Percentiles rank a stretch among this genome's conserved stretches.
Evolutionary conservation across 805 yeast species (phyloP).

Genomic region (Candida insectorum): DNA sequence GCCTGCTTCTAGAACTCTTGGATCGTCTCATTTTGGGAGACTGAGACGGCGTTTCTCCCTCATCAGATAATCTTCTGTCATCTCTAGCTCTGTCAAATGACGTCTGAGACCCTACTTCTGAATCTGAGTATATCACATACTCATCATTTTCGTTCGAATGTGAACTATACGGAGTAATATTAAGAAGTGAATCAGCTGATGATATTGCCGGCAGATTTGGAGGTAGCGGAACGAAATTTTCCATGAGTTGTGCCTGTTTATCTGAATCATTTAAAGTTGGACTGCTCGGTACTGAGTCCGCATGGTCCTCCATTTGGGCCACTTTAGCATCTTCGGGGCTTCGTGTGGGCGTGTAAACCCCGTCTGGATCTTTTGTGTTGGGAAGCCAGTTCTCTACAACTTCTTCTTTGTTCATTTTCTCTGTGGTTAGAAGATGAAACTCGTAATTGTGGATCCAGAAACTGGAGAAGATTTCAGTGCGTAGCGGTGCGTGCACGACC

Average conservation of each 20-base stretch:
- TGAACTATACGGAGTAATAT: conserved; percentile 19
- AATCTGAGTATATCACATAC: conserved; percentile 31
- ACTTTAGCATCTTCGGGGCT: neutral
- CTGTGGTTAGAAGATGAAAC: no score
- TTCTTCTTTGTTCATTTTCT: conserved; percentile 7
- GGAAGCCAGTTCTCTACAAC: conserved; percentile 10
- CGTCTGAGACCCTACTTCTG: conserved; percentile 31
- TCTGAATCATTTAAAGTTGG: conserved; percentile 2
- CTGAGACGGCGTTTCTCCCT: conserved; percentile 5
- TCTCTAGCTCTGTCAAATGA: conserved; percentile 19
- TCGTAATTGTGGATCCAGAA: no score
- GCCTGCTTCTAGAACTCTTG: conserved; percentile 8
- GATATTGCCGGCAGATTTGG: conserved; percentile 21
- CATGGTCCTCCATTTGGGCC: neutral
- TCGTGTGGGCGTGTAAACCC: no score
- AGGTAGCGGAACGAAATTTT: conserved; percentile 9
- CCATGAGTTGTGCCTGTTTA: conserved; percentile 3
- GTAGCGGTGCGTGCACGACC: no score
- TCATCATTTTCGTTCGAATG: conserved; percentile 20
- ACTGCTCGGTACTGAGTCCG: conserved; percentile 7
- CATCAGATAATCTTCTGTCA: neutral
- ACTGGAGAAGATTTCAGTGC: no score
- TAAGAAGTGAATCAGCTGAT: conserved; percentile 18
- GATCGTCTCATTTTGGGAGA: conserved; percentile 8
- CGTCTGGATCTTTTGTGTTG: no score